A percentile compares a stretch with the other conserved stretches of the same genome.
phyloP scores from a whole-genome alignment of 257 asterid genomes.

The Capsicum rhomboideum region DNA sequence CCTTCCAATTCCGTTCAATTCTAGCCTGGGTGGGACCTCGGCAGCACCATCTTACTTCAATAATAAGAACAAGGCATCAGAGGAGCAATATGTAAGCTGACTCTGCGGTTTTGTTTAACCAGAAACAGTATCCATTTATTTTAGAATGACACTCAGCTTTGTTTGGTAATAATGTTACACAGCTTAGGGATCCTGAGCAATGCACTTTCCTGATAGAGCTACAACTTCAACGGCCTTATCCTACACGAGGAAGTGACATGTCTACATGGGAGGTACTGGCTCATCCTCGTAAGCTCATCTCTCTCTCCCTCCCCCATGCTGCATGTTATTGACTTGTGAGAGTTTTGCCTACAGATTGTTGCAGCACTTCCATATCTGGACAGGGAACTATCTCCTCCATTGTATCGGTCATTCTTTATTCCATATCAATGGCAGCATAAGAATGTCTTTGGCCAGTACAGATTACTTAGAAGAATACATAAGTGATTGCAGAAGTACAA shows the following conservation, averaged over 20 bases:
- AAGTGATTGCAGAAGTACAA: conserved; percentile 20
- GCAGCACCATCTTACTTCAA: conserved; percentile 90
- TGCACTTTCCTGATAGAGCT: conserved; percentile 85
- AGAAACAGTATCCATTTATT: not conserved
- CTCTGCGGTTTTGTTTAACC: not conserved
- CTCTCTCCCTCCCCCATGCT: conserved; percentile 2
- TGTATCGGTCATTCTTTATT: conserved; percentile 79
- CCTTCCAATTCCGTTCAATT: conserved; percentile 87
- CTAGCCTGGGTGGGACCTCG: conserved; percentile 87
- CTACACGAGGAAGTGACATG: conserved; percentile 80
- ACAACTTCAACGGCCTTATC: conserved; percentile 76
- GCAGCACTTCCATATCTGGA: conserved; percentile 90
- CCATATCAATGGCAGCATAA: conserved; percentile 79
- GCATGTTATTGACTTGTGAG: conserved; percentile 2
- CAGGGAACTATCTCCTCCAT: conserved; percentile 85
- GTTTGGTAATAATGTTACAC: conserved; percentile 24
- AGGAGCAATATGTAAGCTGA: conserved; percentile 69
- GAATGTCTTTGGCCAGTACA: conserved; percentile 87
- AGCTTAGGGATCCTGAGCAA: conserved; percentile 64
- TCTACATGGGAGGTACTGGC: conserved; percentile 77
- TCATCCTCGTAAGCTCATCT: not conserved
- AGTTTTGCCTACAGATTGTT: conserved; percentile 41
- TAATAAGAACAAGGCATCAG: conserved; percentile 86
- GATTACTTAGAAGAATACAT: conserved; percentile 63
- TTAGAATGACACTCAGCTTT: not conserved